phyloP scores from a whole-genome alignment of 768 basidiomycete species.

The Rhizopogon sp. region DNA sequence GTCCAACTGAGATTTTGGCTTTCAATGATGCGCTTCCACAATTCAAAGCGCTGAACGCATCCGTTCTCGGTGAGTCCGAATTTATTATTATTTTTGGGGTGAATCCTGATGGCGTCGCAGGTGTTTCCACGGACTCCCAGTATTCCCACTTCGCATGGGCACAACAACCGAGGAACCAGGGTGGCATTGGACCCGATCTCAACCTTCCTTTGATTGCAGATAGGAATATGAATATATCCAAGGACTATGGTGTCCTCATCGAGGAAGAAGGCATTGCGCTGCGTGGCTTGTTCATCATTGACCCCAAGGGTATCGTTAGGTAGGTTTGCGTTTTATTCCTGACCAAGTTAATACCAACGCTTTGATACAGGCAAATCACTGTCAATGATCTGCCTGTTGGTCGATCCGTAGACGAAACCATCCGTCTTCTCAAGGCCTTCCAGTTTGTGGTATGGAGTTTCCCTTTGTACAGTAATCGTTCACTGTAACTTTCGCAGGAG shows the following conservation, averaged over 20 bases:
- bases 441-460: constrained; percentile 64
- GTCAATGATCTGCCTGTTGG: constrained; percentile 93
- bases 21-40: constrained; percentile 83
- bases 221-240: constrained; percentile 70
- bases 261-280: constrained; percentile 87
- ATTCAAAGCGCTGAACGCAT: constrained; percentile 70
- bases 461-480: not conserved
- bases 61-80: constrained; percentile 60
- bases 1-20: constrained; percentile 94
- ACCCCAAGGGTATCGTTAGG: constrained; percentile 76
- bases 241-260: constrained; percentile 84
- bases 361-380: constrained; percentile 63
- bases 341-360: not conserved
- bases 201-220: constrained; percentile 82
- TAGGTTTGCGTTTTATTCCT: constrained; percentile 13
- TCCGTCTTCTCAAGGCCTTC: constrained; percentile 91
- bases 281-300: constrained; percentile 83
- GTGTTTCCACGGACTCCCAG: constrained; percentile 86
- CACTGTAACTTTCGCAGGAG: constrained; percentile 44
- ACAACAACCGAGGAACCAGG: constrained; percentile 73
- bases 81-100: not conserved
- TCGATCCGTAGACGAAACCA: constrained; percentile 91
- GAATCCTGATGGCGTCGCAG: constrained; percentile 27
- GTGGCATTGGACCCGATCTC: constrained; percentile 87
- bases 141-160: constrained; percentile 88